Base-by-base conservation (phyloP, 2,329 filamentous ascomycete genomes). In the Fusarium annulatum region DNA sequence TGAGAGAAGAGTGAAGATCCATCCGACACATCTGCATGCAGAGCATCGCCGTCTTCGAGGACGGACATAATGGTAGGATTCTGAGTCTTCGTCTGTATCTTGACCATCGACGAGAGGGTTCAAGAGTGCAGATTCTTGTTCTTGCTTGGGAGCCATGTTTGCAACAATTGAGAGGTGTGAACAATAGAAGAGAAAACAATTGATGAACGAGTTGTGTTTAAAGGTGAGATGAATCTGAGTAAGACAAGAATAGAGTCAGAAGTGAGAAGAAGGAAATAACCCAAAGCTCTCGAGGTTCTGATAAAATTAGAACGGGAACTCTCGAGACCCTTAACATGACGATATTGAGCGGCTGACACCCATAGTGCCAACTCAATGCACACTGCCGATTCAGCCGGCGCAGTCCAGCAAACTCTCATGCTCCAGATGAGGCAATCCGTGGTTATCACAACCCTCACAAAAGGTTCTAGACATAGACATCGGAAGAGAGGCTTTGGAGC, bases 41-140 rank as follows among this genome's bases (percentile, higher is more conserved):
- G 69, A 55, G n/a, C 61, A 59, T 16, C 60, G 72, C 21, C 71
- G 66, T 9, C 63, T 66, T 41, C 64, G 60, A 26, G 59, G 55
- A 28, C 71, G 63, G n/a, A 52, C 57, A 60, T 76, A 75, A 46
- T 61, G 57, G 30, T 66, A 76, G 3, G 73, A 61, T 30, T 76
- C 73, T 34, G 45, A 45, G 16, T 76, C 74, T 38, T 72, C 74
- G 7, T 76, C 72, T 10, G 69, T 69, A 30, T 77, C 72, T 34
- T 62, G 55, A 33, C 48, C 48, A 14, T 75, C 62, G 33, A 52
- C 36, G 2, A 71, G 63, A 30, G 64, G 51, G 26, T 76, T 67
- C 36, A 77, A 64, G 23, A 72, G 68, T 2, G 62, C 56, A 30
- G 69, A 67, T 61, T 77, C 73, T 61, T 77, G 75, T 46, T 77